Base-by-base conservation (phyloP, 352 stramenopile species). In the Pythium apleroticum region DNA sequence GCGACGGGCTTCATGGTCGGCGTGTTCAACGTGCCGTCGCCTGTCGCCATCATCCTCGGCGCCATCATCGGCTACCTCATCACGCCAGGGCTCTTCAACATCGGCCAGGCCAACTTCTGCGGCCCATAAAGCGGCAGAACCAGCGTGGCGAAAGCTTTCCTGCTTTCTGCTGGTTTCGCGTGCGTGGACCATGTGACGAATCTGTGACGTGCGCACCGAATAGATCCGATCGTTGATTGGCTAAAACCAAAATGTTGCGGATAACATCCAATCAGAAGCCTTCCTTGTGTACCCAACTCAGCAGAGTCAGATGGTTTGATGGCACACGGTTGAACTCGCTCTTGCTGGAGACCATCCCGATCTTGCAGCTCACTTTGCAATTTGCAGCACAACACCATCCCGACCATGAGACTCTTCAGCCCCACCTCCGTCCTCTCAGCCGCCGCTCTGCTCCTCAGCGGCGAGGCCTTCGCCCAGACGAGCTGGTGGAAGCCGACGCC, bases 1-100 rank as follows among this genome's bases (percentile, higher is more conserved):
- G 74, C 94, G 9, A 90, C 88, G 25, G 78, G 78, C 28, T 80
- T 88, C 24, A 84, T 98, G 72, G 82, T 88, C 30, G 81, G 86
- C 10, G 72, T 96, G 22, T 97, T 94, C 73, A 82, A 75, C 25
- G 62, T 97, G 41, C 80, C 80, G 17, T 80, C 75, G 35, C 78
- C 82, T 20, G 56, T 91, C 17, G 82, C 79, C 22, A 91, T 91
- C 57, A 53, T 88, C 27, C 11, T 77, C 11, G 80, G 82, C 57
- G 78, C 76, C 10, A 57, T 80, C 41, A 55, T 88, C 22, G 80
- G 80, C 5, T 89, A 73, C 60, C n/a, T 85, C 27, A 60, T 91
- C 37, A 78, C 77, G 20, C 74, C 75, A 0, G 50, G 50, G 3
- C 68, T 86, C 11, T 73, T 90, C 59, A 71, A 86, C 67, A 63